These are phyloP conservation scores for Penicillium salamii DNA, from an alignment of 495 filamentous ascomycete species.

Conservation along the genomic window DNA sequence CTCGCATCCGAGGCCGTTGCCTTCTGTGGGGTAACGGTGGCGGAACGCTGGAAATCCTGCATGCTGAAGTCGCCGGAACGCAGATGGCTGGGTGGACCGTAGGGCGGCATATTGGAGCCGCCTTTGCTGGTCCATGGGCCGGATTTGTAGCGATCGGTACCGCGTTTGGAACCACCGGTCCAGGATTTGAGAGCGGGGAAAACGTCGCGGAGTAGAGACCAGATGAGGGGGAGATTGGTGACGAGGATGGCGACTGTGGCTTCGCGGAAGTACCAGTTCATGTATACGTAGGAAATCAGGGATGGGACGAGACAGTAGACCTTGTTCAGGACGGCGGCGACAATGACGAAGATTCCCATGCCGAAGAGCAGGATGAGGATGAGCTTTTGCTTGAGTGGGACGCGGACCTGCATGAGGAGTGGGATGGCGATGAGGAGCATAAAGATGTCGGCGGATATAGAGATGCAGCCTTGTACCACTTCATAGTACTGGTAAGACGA, in stretches of 20 bases:
- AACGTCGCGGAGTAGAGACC: constrained; percentile 58
- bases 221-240: constrained; percentile 63
- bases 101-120: constrained; percentile 28
- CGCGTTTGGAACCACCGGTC: constrained; percentile 42
- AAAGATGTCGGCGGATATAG: constrained; percentile 62
- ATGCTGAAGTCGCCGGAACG: constrained; percentile 35
- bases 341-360: constrained; percentile 66
- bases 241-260: constrained; percentile 61
- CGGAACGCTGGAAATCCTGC: constrained; percentile 31
- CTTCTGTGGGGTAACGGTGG: constrained; percentile 30
- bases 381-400: constrained; percentile 55
- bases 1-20: constrained; percentile 31
- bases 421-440: constrained; percentile 65
- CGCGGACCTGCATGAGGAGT: constrained; percentile 54
- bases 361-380: constrained; percentile 51
- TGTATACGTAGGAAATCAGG: constrained; percentile 53
- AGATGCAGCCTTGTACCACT: constrained; percentile 53
- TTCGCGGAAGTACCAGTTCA: constrained; percentile 73
- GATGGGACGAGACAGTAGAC: constrained; percentile 60
- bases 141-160: constrained; percentile 37
- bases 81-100: constrained; percentile 32
- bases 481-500: constrained; percentile 50
- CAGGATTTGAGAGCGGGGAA: constrained; percentile 53
- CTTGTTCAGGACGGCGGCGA: constrained; percentile 62
- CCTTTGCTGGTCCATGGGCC: constrained; percentile 38